A percentile compares a stretch with the other conserved stretches of the same genome.
Evolutionary conservation across 148 eudicot species (phyloP).

Genomic region (Persicaria maculosa): DNA sequence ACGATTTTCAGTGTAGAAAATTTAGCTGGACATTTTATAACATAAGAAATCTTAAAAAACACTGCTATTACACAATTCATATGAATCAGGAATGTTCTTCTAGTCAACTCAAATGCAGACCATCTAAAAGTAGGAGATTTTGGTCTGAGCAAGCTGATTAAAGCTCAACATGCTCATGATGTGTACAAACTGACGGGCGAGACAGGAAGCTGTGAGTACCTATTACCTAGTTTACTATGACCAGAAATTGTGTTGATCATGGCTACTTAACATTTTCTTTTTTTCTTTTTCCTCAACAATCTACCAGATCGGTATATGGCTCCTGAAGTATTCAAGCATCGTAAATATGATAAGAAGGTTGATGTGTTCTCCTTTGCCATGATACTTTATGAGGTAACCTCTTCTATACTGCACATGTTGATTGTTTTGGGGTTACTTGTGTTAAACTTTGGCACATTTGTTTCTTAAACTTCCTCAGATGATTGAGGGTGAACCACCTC

Average conservation of each 20-base stretch:
- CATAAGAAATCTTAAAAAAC: neutral
- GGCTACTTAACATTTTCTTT: conserved; percentile 1
- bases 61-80: neutral
- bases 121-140: conserved; percentile 98
- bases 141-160: conserved; percentile 94
- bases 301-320: conserved; percentile 93
- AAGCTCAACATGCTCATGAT: conserved; percentile 82
- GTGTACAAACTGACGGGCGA: conserved; percentile 98
- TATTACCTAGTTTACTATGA: neutral
- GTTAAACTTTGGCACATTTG: neutral
- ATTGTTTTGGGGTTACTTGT: neutral
- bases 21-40: neutral
- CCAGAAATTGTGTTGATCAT: neutral
- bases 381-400: conserved; percentile 87
- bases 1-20: neutral
- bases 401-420: neutral
- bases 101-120: conserved; percentile 90
- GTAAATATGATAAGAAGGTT: conserved; percentile 94
- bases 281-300: conserved; percentile 10
- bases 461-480: conserved; percentile 33
- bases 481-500: conserved; percentile 85
- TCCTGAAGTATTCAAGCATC: conserved; percentile 95
- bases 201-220: conserved; percentile 85
- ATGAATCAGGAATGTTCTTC: conserved; percentile 74
- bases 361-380: conserved; percentile 96